phyloP scores from a whole-genome alignment of 306 rosid genomes.

The Lathyrus oleraceus region DNA sequence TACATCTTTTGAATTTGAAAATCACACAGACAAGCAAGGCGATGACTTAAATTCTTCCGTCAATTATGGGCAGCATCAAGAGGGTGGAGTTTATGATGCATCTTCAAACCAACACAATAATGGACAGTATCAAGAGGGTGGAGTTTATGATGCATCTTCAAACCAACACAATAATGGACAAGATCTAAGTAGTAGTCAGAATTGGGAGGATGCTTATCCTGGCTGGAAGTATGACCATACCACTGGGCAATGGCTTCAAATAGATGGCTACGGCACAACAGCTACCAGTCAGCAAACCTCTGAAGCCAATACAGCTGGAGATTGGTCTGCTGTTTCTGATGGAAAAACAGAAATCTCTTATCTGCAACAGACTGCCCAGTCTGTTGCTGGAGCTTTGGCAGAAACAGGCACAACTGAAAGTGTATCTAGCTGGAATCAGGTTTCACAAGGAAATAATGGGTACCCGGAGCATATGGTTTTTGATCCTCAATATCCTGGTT shows the following conservation, averaged over 20 bases:
- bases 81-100: conserved; percentile 47
- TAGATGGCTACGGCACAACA: conserved; percentile 45
- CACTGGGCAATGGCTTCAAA: conserved; percentile 78
- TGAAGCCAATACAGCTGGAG: conserved; percentile 40
- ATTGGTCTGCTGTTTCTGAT: conserved; percentile 49
- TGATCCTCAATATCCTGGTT: conserved; percentile 80
- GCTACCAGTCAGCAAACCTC: conserved; percentile 38
- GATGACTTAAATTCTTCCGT: conserved; percentile 38
- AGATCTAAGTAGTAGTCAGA: conserved; percentile 59
- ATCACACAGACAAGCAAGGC: conserved; percentile 45
- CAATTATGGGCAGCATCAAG: conserved; percentile 48
- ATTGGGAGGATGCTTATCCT: conserved; percentile 79
- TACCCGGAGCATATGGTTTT: conserved; percentile 79
- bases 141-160: conserved; percentile 44
- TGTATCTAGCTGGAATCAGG: conserved; percentile 54
- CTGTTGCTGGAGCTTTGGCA: conserved; percentile 53
- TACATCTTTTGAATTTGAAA: conserved; percentile 40
- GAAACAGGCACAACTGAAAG: conserved; percentile 53
- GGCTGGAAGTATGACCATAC: conserved; percentile 73
- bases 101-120: conserved; percentile 38
- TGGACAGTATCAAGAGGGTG: conserved; percentile 51
- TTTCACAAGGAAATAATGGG: conserved; percentile 59
- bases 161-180: conserved; percentile 46
- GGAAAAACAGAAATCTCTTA: conserved; percentile 49
- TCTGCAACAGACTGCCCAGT: conserved; percentile 57